Conservation (phyloP, 1,284 basidiomycete species). For the Xerocomus nothofagi region DNA sequence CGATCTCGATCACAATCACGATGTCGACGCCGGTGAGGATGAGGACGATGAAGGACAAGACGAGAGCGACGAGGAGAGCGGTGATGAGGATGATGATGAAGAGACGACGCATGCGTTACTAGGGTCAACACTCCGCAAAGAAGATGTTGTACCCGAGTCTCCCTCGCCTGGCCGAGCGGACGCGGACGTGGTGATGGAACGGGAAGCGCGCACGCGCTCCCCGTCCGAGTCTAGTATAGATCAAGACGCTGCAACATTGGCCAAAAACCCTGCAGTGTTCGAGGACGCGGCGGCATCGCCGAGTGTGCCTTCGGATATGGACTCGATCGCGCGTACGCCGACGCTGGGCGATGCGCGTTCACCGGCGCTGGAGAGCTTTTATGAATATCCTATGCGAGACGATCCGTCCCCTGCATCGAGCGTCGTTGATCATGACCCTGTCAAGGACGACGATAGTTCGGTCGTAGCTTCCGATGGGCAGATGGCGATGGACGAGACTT, state of each 20-base stretch:
- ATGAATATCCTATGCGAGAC: constrained; percentile 27
- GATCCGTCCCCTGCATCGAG: constrained; percentile 35
- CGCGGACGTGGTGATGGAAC: constrained; percentile 6
- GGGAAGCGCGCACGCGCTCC: neutral
- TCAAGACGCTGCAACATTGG: neutral
- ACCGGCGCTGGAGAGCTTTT: constrained; percentile 30
- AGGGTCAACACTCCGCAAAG: constrained; percentile 13
- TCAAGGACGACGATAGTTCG: constrained; percentile 13
- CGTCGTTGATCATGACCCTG: constrained; percentile 28
- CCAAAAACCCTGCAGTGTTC: neutral
- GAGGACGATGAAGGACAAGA: constrained; percentile 4
- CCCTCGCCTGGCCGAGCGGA: neutral
- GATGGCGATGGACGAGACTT: neutral
- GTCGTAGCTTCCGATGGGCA: neutral
- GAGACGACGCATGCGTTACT: constrained; percentile 35
- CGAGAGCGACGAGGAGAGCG: constrained; percentile 16
- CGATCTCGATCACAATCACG: neutral
- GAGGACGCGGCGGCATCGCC: constrained; percentile 24
- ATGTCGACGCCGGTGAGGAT: constrained; percentile 6
- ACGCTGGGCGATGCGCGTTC: constrained; percentile 26
- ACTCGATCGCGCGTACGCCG: constrained; percentile 30
- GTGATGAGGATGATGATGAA: constrained; percentile 24
- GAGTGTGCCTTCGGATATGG: constrained; percentile 32
- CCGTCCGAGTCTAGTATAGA: constrained; percentile 11
- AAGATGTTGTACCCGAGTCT: neutral